Evolutionary conservation across 129 eudicot genomes (phyloP).

Genomic region (Rutidosis leptorrhynchoides): DNA sequence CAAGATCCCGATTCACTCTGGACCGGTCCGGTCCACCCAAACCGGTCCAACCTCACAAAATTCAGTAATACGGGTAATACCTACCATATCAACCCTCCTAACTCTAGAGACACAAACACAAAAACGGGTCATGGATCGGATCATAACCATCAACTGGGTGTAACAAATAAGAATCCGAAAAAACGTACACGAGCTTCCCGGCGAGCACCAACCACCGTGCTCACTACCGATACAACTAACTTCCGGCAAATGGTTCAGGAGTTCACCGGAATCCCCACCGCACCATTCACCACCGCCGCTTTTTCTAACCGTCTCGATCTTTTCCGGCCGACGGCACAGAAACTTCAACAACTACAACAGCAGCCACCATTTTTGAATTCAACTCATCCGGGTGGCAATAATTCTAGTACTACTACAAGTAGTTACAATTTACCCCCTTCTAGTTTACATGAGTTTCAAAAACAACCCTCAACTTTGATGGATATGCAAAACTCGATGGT

Average conservation of each 20-base stretch:
- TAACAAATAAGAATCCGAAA: conserved; percentile 47
- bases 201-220: conserved; percentile 90
- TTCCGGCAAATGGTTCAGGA: conserved; percentile 94
- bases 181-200: conserved; percentile 84
- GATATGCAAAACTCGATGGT: conserved; percentile 43
- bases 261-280: conserved; percentile 83
- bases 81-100: conserved; percentile 25
- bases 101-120: conserved; percentile 20
- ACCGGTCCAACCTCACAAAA: conserved; percentile 2
- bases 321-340: conserved; percentile 57
- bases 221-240: conserved; percentile 74
- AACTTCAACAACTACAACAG: conserved; percentile 32
- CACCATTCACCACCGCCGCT: conserved; percentile 52
- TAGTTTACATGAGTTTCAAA: conserved; percentile 7
- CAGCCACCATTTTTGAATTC: conserved; percentile 37
- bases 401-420: conserved; percentile 17
- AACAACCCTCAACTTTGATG: conserved; percentile 32
- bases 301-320: conserved; percentile 65
- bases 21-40: conserved; percentile 29
- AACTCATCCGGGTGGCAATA: conserved; percentile 14
- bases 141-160: conserved; percentile 25
- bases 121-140: conserved; percentile 15
- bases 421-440: conserved; percentile 24
- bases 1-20: conserved; percentile 37
- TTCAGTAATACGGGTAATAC: neutral